Percentiles rank a stretch among this genome's conserved stretches.
These are phyloP conservation scores for Candida sp. DNA, from an alignment of 1,139 yeast species.

Conservation along the genomic window DNA sequence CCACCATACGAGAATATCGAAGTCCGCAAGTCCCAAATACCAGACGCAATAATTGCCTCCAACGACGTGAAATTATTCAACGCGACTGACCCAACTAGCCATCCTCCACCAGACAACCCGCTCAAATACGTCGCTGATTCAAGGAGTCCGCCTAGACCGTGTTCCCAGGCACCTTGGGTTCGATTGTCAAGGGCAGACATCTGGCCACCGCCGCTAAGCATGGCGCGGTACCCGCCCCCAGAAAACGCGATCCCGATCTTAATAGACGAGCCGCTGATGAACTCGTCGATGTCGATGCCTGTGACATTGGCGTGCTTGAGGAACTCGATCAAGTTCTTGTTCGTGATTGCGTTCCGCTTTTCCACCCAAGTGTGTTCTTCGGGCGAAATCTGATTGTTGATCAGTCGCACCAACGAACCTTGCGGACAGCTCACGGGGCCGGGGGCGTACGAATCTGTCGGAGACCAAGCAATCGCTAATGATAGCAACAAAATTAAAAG, in stretches of 20 bases:
- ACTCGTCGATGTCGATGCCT: constrained; percentile 35
- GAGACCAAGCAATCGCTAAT: not conserved
- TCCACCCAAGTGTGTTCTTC: not conserved
- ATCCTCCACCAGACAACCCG: constrained; percentile 48
- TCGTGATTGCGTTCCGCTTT: constrained; percentile 21
- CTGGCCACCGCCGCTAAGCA: constrained; percentile 48
- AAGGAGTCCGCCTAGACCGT: constrained; percentile 44
- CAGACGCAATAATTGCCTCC: constrained; percentile 27
- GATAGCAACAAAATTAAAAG: not conserved
- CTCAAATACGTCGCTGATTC: constrained; percentile 42
- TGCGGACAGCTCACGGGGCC: not conserved
- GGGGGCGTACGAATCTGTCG: constrained; percentile 1
- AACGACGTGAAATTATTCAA: constrained; percentile 43
- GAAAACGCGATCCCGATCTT: constrained; percentile 44
- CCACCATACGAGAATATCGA: constrained; percentile 46
- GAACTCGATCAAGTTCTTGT: constrained; percentile 34
- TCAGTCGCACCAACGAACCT: constrained; percentile 2
- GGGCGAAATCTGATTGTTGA: not conserved
- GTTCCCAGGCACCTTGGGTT: constrained; percentile 23
- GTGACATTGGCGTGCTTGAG: constrained; percentile 36
- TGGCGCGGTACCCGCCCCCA: constrained; percentile 52
- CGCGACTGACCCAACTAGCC: constrained; percentile 44
- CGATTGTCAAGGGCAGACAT: constrained; percentile 39
- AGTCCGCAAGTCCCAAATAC: constrained; percentile 44
- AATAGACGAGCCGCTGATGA: constrained; percentile 26